Evolutionary conservation across 2,329 filamentous ascomycete genomes (phyloP).

Genomic region (Chaetomiaceae sp.): DNA sequence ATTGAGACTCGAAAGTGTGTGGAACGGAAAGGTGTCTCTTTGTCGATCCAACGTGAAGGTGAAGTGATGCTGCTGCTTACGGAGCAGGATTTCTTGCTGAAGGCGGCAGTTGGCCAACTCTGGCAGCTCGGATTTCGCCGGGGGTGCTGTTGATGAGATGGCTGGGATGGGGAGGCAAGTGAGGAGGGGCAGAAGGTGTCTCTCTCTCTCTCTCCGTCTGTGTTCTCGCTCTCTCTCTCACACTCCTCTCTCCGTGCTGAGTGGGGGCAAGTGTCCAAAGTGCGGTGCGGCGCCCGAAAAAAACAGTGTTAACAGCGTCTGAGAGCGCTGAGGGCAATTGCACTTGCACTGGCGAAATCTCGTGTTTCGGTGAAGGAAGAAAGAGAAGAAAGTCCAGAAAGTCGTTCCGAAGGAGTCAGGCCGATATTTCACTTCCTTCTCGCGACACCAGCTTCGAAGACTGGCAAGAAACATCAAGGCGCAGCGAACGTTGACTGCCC

Average conservation of each 20-base stretch:
- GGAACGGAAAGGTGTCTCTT: background rate
- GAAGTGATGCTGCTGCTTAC: background rate
- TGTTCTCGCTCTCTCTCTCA: too few relatives aligned
- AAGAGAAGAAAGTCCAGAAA: slow-evolving; percentile 22
- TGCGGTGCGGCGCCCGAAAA: background rate
- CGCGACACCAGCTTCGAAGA: slow-evolving; percentile 9
- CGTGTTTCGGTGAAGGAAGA: slow-evolving; percentile 14
- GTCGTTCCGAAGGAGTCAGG: slow-evolving; percentile 27
- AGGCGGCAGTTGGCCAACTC: background rate
- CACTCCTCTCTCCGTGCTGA: too few relatives aligned
- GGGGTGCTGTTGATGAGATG: background rate
- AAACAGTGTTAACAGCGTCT: too few relatives aligned
- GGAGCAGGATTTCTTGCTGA: background rate
- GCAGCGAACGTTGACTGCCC: slow-evolving; percentile 21
- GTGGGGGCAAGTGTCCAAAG: background rate
- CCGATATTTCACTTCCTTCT: slow-evolving; percentile 28
- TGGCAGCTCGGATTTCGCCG: background rate
- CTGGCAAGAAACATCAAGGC: slow-evolving; percentile 20
- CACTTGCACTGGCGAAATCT: slow-evolving; percentile 3
- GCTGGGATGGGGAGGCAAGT: background rate
- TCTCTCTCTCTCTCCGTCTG: background rate
- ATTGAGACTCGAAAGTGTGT: background rate
- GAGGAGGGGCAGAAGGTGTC: background rate
- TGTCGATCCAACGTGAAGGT: background rate
- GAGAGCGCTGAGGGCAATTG: slow-evolving; percentile 5